phyloP scores from a whole-genome alignment of 2,329 filamentous ascomycete species.

The Salinomyces thailandicus region DNA sequence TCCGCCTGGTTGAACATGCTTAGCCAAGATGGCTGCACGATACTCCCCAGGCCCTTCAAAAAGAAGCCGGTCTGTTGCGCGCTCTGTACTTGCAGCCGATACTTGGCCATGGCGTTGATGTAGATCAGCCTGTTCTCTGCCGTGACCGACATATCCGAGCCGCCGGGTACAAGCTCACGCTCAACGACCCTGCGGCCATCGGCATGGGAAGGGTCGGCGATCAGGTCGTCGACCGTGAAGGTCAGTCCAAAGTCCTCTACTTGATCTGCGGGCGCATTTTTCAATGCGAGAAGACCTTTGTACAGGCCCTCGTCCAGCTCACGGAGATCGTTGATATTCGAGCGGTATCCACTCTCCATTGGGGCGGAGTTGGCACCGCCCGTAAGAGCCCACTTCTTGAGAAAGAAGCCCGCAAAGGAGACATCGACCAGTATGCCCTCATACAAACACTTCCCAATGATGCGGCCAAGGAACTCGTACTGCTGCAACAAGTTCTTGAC shows the following conservation, averaged over 20 bases:
- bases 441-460: slow-evolving; percentile 94
- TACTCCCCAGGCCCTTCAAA: slow-evolving; percentile 69
- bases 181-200: slow-evolving; percentile 50
- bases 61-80: slow-evolving; percentile 77
- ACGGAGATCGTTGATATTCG: slow-evolving; percentile 87
- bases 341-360: slow-evolving; percentile 64
- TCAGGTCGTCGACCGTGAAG: slow-evolving; percentile 74
- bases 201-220: slow-evolving; percentile 26
- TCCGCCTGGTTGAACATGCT: slow-evolving; percentile 98
- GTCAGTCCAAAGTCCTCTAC: slow-evolving; percentile 68
- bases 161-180: slow-evolving; percentile 64
- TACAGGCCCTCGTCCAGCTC: slow-evolving; percentile 89
- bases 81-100: slow-evolving; percentile 74
- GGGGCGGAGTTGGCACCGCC: slow-evolving; percentile 53
- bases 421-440: slow-evolving; percentile 93
- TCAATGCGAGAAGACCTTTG: slow-evolving; percentile 68
- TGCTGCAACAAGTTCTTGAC: slow-evolving; percentile 47
- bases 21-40: slow-evolving; percentile 87
- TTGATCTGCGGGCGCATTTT: slow-evolving; percentile 76
- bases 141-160: slow-evolving; percentile 67
- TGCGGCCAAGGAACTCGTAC: slow-evolving; percentile 84
- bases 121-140: slow-evolving; percentile 92
- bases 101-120: slow-evolving; percentile 80
- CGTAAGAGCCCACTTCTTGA: slow-evolving; percentile 84
- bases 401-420: slow-evolving; percentile 87